Evolutionary conservation across 106 monocot species (phyloP), one percentile per base, ranked within the genome.

Genomic region (Dactylorhiza incarnata): DNA sequence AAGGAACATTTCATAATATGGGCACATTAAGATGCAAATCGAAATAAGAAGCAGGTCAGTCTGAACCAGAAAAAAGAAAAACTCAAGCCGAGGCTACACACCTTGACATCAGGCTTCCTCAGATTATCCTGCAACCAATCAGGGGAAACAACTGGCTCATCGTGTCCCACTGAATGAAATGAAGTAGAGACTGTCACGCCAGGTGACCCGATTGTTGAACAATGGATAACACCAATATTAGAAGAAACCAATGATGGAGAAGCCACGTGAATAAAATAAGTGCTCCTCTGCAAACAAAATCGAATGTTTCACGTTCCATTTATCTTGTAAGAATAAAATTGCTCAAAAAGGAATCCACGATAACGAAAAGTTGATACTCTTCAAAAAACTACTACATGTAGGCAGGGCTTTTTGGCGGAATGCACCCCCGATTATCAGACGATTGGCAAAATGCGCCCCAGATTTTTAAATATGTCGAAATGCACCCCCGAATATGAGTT

Each of bases 101-200:
- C 91, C 91, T 89, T 88, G 10, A 92, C 80, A 74, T 86, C 86
- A 24, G 88, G 86, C 56, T 84, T 75, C 77, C 76, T 78, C 45
- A 92, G 82, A 74, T 86, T 82, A 76, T 78, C 63, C 74, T 86
- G 83, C 53, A 92, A 72, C 91, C 91, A 92, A 48, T 92, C 84
- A n/a, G 88, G 76, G 22, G 91, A 89, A 80, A 92, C 88, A 56
- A 92, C 86, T 6, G 91, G 84, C 23, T 89, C 88, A 47, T 43
- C 74, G 45, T 52, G 71, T 0, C 84, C 44, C 16, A 82, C 16
- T 9, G 84, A 73, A 45, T 82, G 79, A 66, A 66, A 66, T 47
- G 78, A 50, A 20, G 74, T 68, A 6, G 78, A 52, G 17, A 44
- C 26, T 43, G 72, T 70, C 74, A 48, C 17, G 13, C 76, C 66